These are phyloP conservation scores for Hypoxylon cercidicola DNA, from an alignment of 495 filamentous ascomycete species.

Conservation along the genomic window DNA sequence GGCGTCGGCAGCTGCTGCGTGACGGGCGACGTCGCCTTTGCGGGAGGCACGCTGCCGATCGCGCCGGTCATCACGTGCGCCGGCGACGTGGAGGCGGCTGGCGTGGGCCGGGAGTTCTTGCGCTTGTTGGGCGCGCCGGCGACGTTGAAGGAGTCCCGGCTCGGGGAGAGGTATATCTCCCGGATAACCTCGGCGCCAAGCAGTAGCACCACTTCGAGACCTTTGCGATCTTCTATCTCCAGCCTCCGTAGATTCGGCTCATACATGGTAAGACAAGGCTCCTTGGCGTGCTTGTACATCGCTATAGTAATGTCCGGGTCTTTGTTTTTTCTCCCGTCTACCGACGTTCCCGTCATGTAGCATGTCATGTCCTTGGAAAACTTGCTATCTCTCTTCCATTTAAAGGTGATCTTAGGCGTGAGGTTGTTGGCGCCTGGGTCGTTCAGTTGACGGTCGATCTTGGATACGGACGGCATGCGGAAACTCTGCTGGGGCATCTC, in stretches of 20 bases:
- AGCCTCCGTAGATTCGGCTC: constrained; percentile 90
- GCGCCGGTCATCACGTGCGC: constrained; percentile 40
- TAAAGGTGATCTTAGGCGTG: constrained; percentile 84
- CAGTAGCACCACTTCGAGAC: constrained; percentile 88
- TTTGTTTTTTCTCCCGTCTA: constrained; percentile 76
- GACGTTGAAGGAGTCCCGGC: constrained; percentile 82
- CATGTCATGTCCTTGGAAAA: constrained; percentile 83
- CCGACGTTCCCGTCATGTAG: constrained; percentile 78
- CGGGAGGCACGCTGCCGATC: constrained; percentile 34
- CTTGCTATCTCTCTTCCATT: constrained; percentile 91
- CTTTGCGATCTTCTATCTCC: constrained; percentile 94
- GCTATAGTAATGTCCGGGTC: constrained; percentile 96
- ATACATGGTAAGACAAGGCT: constrained; percentile 77
- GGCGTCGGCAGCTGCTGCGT: constrained; percentile 41
- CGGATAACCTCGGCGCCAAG: constrained; percentile 84
- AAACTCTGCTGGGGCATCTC: constrained; percentile 91
- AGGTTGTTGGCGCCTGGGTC: constrained; percentile 73
- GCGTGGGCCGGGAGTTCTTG: constrained; percentile 57
- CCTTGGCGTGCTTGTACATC: constrained; percentile 70
- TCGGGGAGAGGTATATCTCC: constrained; percentile 80
- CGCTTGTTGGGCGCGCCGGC: constrained; percentile 53
- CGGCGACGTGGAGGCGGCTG: constrained; percentile 30
- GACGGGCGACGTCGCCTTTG: constrained; percentile 27
- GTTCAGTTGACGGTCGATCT: constrained; percentile 77
- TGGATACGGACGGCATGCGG: constrained; percentile 76